Conservation (phyloP, 1,139 yeast genomes). For the Pneumocystis sp. region DNA sequence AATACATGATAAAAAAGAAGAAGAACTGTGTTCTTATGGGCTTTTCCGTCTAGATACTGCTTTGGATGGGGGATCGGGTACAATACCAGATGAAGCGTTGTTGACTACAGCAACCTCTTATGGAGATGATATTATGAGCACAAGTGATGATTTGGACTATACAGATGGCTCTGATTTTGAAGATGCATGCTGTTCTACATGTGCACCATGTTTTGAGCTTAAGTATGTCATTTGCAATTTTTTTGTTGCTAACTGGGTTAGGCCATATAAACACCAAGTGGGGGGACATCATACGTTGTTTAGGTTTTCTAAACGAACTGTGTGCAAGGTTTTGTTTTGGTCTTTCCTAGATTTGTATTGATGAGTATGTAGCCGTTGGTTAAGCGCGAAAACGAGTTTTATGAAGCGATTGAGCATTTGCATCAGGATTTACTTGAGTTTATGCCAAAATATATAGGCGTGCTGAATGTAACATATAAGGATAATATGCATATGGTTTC, state of each 20-base stretch:
- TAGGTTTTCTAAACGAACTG: slow-evolving; percentile 77
- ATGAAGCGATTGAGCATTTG: slow-evolving; percentile 65
- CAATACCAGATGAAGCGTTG: background rate
- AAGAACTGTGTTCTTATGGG: too few relatives aligned
- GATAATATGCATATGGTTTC: slow-evolving; percentile 19
- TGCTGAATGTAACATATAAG: slow-evolving; percentile 72
- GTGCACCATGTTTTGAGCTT: background rate
- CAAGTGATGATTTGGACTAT: background rate
- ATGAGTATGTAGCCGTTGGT: slow-evolving; percentile 41
- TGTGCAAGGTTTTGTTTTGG: slow-evolving; percentile 44
- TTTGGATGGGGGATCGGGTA: background rate
- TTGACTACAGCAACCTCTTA: background rate
- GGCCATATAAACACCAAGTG: slow-evolving; percentile 75
- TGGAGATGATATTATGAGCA: background rate
- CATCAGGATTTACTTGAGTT: slow-evolving; percentile 66
- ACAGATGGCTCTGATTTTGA: background rate
- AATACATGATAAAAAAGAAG: too few relatives aligned
- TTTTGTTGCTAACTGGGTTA: slow-evolving; percentile 24
- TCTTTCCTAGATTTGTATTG: background rate
- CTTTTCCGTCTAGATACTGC: too few relatives aligned
- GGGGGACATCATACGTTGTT: slow-evolving; percentile 98
- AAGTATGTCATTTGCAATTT: background rate
- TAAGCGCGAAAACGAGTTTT: slow-evolving; percentile 79
- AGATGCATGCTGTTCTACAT: background rate
- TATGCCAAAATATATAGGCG: slow-evolving; percentile 92